These are phyloP conservation scores for Hypoxylon sp. DNA, from an alignment of 2,329 filamentous ascomycete genomes.

Conservation along the genomic window DNA sequence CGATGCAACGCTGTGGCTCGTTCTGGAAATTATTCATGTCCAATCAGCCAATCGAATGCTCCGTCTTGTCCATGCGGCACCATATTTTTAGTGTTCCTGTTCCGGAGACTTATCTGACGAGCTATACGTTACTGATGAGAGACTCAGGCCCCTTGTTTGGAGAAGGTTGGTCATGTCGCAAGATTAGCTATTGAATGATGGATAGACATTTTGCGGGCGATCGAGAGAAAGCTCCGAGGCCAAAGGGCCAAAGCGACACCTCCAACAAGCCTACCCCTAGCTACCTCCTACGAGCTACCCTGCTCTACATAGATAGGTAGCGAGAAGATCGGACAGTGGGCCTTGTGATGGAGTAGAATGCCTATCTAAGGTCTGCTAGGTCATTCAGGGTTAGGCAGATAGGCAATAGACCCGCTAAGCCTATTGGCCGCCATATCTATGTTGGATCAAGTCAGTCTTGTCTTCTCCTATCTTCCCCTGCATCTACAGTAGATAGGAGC, in stretches of 20 bases:
- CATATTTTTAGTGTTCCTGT: conserved; percentile 41
- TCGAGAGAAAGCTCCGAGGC: conserved; percentile 41
- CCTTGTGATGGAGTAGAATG: conserved; percentile 24
- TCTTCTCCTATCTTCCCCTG: conserved; percentile 33
- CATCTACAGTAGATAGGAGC: conserved; percentile 13
- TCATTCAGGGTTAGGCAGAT: conserved; percentile 13
- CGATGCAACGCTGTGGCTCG: conserved; percentile 43
- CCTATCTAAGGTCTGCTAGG: conserved; percentile 13
- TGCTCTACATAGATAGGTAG: conserved; percentile 9
- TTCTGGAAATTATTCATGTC: conserved; percentile 44
- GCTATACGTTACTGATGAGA: conserved; percentile 27
- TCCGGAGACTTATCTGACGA: conserved; percentile 42
- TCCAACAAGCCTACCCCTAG: conserved; percentile 20
- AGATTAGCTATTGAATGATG: conserved; percentile 39
- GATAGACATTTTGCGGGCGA: conserved; percentile 38
- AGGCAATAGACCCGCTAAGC: conserved; percentile 16
- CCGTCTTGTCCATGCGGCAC: conserved; percentile 20
- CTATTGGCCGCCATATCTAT: conserved; percentile 10
- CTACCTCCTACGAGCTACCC: too few species aligned
- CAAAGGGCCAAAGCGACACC: conserved; percentile 17
- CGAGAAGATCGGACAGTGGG: conserved; percentile 24
- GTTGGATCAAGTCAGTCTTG: conserved; percentile 15
- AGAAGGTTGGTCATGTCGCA: conserved; percentile 42
- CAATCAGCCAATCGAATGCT: conserved; percentile 36
- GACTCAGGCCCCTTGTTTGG: conserved; percentile 29